A percentile compares a stretch with the other conserved stretches of the same genome.
phyloP scores from a whole-genome alignment of 805 yeast genomes.

The Hanseniaspora vineae region DNA sequence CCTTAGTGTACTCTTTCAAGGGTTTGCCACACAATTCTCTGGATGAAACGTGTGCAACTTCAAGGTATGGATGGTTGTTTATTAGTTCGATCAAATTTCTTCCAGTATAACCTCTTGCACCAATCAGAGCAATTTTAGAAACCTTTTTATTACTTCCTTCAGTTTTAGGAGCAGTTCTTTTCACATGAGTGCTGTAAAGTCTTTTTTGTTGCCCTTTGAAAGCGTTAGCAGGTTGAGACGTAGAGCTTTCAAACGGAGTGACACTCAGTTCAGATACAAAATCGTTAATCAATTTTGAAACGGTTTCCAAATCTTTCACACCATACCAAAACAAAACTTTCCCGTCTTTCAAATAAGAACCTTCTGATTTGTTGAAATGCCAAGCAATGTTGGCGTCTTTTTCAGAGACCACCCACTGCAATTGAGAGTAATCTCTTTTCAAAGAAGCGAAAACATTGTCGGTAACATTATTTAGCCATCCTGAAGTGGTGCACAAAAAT shows the following conservation, averaged over 20 bases:
- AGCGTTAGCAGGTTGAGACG: constrained; percentile 21
- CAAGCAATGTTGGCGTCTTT: constrained; percentile 83
- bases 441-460: constrained; percentile 85
- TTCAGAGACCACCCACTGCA: constrained; percentile 86
- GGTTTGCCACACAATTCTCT: constrained; percentile 86
- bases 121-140: constrained; percentile 82
- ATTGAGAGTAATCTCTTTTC: constrained; percentile 53
- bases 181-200: constrained; percentile 31
- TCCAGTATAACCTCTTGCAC: constrained; percentile 97
- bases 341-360: constrained; percentile 84
- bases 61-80: constrained; percentile 77
- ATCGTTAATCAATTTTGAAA: constrained; percentile 47
- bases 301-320: constrained; percentile 46
- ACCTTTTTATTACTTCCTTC: constrained; percentile 48
- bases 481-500: constrained; percentile 74
- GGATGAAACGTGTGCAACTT: constrained; percentile 86
- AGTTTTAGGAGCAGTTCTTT: constrained; percentile 41
- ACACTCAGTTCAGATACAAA: constrained; percentile 31
- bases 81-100: constrained; percentile 81
- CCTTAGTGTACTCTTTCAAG: constrained; percentile 76
- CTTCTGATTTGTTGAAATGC: constrained; percentile 88
- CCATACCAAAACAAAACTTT: constrained; percentile 94
- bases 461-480: constrained; percentile 96
- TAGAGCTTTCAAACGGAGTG: constrained; percentile 13
- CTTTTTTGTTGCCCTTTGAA: constrained; percentile 39